phyloP scores from a whole-genome alignment of 805 yeast genomes.

The Maudiozyma bulderi region DNA sequence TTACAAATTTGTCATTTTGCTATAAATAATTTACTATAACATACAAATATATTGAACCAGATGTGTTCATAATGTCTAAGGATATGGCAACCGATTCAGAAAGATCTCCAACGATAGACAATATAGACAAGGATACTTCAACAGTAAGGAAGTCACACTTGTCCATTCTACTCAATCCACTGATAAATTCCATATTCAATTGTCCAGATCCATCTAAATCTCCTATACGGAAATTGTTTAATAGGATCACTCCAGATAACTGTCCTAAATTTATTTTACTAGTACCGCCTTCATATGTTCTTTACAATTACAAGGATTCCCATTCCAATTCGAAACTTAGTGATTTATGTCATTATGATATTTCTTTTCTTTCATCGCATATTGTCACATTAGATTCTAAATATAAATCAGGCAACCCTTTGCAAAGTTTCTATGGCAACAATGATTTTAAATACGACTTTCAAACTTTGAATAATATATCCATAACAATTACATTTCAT shows the following conservation, averaged over 20 bases:
- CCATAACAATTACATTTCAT: constrained; percentile 38
- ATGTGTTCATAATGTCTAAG: too few relatives aligned
- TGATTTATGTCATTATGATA: constrained; percentile 37
- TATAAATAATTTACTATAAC: too few relatives aligned
- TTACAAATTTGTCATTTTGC: too few relatives aligned
- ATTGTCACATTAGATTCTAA: background rate
- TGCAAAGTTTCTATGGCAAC: background rate
- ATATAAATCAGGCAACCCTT: constrained; percentile 11
- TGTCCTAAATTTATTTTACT: constrained; percentile 43
- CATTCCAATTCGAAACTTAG: constrained; percentile 32
- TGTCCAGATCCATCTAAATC: constrained; percentile 44
- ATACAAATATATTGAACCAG: too few relatives aligned
- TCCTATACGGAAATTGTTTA: constrained; percentile 39
- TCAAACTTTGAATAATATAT: constrained; percentile 47
- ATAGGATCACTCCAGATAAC: constrained; percentile 32
- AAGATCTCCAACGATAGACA: too few relatives aligned
- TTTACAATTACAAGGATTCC: constrained; percentile 34
- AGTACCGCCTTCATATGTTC: constrained; percentile 50
- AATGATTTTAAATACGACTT: constrained; percentile 15
- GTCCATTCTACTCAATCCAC: constrained; percentile 52
- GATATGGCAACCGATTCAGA: too few relatives aligned
- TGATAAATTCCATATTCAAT: constrained; percentile 56
- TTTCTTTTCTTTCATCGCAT: constrained; percentile 2
- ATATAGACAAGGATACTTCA: background rate
- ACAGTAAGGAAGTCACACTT: background rate